Evolutionary conservation across 495 filamentous ascomycete genomes (phyloP).

Genomic region (Evernia prunastri): DNA sequence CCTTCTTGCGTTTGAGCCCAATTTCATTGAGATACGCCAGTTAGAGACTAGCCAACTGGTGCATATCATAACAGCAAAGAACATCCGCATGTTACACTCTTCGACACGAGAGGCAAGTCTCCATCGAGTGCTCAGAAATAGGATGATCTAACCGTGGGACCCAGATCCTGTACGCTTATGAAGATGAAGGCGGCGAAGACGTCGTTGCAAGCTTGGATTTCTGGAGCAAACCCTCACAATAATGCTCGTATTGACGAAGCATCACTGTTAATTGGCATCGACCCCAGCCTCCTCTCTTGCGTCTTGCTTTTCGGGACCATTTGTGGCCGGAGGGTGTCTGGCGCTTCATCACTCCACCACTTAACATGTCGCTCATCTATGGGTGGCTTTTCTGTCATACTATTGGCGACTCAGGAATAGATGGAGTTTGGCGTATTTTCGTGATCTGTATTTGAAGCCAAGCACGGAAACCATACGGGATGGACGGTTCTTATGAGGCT

Average conservation of each 20-base stretch:
- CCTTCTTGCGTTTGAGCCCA: slow-evolving; percentile 97
- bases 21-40: slow-evolving; percentile 93
- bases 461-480: not conserved
- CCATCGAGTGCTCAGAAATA: not conserved
- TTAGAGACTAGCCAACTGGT: slow-evolving; percentile 86
- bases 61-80: slow-evolving; percentile 90
- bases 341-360: slow-evolving; percentile 6
- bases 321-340: not conserved
- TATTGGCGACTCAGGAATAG: slow-evolving; percentile 18
- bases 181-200: slow-evolving; percentile 89
- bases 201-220: slow-evolving; percentile 95
- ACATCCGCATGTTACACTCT: slow-evolving; percentile 94
- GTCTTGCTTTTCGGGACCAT: slow-evolving; percentile 9
- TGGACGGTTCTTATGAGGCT: not conserved
- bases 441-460: not conserved
- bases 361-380: slow-evolving; percentile 14
- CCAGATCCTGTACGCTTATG: slow-evolving; percentile 92
- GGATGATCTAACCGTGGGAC: slow-evolving; percentile 22
- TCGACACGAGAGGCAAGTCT: slow-evolving; percentile 84
- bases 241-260: not conserved
- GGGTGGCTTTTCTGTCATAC: slow-evolving; percentile 13
- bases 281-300: slow-evolving; percentile 2
- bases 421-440: slow-evolving; percentile 11
- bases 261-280: not conserved
- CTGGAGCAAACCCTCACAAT: slow-evolving; percentile 51